Percentiles rank a stretch among this genome's conserved stretches.
Conservation (phyloP, 371 early-diverging fungal genomes). For the Mucor lusitanicus region DNA sequence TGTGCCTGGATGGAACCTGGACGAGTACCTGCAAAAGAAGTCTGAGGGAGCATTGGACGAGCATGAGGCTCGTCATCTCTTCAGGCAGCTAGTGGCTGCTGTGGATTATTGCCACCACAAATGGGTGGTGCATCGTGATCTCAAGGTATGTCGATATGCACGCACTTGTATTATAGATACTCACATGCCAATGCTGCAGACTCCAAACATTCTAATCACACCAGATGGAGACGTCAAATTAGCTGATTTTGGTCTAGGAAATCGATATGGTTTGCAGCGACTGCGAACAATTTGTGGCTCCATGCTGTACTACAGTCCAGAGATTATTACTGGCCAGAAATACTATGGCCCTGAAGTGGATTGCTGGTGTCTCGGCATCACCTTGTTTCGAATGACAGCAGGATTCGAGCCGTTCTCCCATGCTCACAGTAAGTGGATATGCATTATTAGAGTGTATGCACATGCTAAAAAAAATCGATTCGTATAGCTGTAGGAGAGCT, state of each 20-base stretch:
- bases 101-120: slow-evolving; percentile 73
- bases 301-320: slow-evolving; percentile 60
- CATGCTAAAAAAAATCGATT: neutral
- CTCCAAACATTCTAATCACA: slow-evolving; percentile 61
- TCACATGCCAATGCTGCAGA: slow-evolving; percentile 17
- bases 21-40: slow-evolving; percentile 54
- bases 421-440: slow-evolving; percentile 41
- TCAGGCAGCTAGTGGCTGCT: slow-evolving; percentile 72
- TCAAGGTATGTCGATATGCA: slow-evolving; percentile 58
- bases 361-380: slow-evolving; percentile 85
- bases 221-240: slow-evolving; percentile 62
- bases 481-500: slow-evolving; percentile 59
- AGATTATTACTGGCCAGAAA: slow-evolving; percentile 63
- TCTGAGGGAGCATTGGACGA: slow-evolving; percentile 54
- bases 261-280: slow-evolving; percentile 66
- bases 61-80: slow-evolving; percentile 64
- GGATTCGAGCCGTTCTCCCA: slow-evolving; percentile 88
- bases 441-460: neutral
- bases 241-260: slow-evolving; percentile 85
- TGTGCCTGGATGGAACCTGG: slow-evolving; percentile 58
- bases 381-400: slow-evolving; percentile 89
- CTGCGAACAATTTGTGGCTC: slow-evolving; percentile 81
- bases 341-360: slow-evolving; percentile 72
- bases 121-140: slow-evolving; percentile 78
- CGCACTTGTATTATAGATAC: slow-evolving; percentile 10